Evolutionary conservation across 2,329 filamentous ascomycete genomes (phyloP).

Genomic region (Aspergillus ochraceus): DNA sequence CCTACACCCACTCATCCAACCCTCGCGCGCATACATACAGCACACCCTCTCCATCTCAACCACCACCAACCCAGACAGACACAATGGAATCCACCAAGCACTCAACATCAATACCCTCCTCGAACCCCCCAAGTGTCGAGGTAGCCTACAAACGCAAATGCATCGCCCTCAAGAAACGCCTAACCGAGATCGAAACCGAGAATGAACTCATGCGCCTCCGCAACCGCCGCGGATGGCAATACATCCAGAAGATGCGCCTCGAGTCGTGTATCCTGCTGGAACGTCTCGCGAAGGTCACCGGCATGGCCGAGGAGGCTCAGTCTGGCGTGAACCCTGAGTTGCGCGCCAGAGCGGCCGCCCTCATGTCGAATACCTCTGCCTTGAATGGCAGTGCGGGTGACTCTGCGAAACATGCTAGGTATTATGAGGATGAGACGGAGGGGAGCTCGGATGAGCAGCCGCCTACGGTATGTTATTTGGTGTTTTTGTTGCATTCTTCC

Average conservation of each 20-base stretch:
- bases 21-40: too few relatives aligned
- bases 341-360: constrained; percentile 35
- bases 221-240: constrained; percentile 75
- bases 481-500: too few relatives aligned
- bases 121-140: constrained; percentile 84
- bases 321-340: constrained; percentile 35
- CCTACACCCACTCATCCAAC: not conserved
- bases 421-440: constrained; percentile 44
- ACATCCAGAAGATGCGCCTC: constrained; percentile 87
- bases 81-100: constrained; percentile 30
- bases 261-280: constrained; percentile 46
- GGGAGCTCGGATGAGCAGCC: constrained; percentile 47
- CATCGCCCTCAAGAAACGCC: constrained; percentile 87
- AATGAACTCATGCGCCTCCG: constrained; percentile 82
- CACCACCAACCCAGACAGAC: constrained; percentile 1
- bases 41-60: not conserved
- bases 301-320: constrained; percentile 42
- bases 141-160: constrained; percentile 96
- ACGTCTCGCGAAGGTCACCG: constrained; percentile 41
- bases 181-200: constrained; percentile 86
- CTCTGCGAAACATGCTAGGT: constrained; percentile 23
- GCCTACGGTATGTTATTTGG: constrained; percentile 36
- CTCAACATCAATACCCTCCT: constrained; percentile 28
- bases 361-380: constrained; percentile 28
- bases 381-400: constrained; percentile 24